Percentiles rank a stretch among this genome's conserved stretches.
Conservation (phyloP, 2,329 filamentous ascomycete species). For the Sporothrix brunneoviolacea region DNA sequence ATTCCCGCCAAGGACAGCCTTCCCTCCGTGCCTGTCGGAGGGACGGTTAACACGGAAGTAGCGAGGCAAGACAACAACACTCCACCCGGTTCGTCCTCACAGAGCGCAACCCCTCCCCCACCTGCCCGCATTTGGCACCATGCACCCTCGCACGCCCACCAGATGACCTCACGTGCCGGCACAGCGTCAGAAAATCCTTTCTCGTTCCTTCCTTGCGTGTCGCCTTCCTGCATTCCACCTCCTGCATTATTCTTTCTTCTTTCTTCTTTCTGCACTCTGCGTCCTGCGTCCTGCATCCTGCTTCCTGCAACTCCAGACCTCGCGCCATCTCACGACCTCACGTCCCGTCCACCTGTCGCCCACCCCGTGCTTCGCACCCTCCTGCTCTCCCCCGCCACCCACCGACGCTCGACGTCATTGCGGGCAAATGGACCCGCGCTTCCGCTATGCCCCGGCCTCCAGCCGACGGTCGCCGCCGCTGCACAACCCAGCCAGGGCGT, state of each 20-base stretch:
- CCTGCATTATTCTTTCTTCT: background rate
- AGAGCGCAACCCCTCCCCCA: constrained; percentile 16
- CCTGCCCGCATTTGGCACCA: constrained; percentile 14
- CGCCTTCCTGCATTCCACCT: background rate
- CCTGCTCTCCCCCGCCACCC: background rate
- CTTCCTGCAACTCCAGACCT: background rate
- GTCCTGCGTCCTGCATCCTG: background rate
- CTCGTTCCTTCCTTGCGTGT: constrained; percentile 7
- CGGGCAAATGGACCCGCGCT: constrained; percentile 17
- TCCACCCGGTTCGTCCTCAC: background rate
- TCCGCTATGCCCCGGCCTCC: constrained; percentile 16
- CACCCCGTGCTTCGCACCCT: background rate
- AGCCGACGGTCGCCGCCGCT: constrained; percentile 37
- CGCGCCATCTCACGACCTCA: background rate
- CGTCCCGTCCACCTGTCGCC: background rate
- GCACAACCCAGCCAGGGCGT: constrained; percentile 42
- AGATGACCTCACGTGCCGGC: constrained; percentile 7
- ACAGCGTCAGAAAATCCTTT: background rate
- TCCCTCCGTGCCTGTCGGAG: too few species aligned
- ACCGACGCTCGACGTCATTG: constrained; percentile 8
- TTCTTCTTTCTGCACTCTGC: background rate
- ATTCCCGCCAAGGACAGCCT: too few species aligned
- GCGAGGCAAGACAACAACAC: too few species aligned
- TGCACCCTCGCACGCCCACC: background rate
- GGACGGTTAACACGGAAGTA: too few species aligned